phyloP scores from a whole-genome alignment of 192 early-diverging fungal species.

The Coemansia sp. region DNA sequence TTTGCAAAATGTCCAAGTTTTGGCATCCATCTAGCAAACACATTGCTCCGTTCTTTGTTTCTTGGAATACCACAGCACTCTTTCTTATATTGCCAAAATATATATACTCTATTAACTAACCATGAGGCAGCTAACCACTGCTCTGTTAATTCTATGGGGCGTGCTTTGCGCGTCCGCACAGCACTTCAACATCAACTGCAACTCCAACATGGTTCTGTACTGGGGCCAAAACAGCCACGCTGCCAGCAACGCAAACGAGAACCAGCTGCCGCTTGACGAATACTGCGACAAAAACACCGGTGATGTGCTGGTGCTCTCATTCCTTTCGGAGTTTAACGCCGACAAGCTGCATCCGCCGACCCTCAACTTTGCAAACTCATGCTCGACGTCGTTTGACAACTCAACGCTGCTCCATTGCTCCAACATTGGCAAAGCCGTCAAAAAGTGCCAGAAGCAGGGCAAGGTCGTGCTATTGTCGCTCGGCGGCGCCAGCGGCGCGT shows the following conservation, averaged over 20 bases:
- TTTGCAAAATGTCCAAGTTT: not conserved
- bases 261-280: constrained; percentile 53
- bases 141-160: constrained; percentile 16
- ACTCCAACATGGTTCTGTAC: constrained; percentile 58
- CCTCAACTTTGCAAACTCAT: constrained; percentile 70
- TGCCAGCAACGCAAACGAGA: constrained; percentile 37
- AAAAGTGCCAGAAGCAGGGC: constrained; percentile 68
- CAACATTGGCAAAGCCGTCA: constrained; percentile 63
- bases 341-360: constrained; percentile 57
- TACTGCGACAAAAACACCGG: constrained; percentile 58
- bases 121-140: constrained; percentile 22
- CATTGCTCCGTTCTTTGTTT: not conserved
- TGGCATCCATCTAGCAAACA: not conserved
- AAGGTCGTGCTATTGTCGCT: constrained; percentile 73
- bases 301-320: constrained; percentile 60
- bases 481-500: constrained; percentile 65
- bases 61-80: not conserved
- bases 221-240: constrained; percentile 64
- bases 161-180: constrained; percentile 11
- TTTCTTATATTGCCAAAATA: not conserved
- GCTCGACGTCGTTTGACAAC: constrained; percentile 56
- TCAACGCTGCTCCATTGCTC: constrained; percentile 69
- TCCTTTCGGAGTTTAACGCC: constrained; percentile 65
- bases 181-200: constrained; percentile 53
- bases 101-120: not conserved